Base-by-base conservation (phyloP, 805 yeast genomes). In the Candida nemodendra region DNA sequence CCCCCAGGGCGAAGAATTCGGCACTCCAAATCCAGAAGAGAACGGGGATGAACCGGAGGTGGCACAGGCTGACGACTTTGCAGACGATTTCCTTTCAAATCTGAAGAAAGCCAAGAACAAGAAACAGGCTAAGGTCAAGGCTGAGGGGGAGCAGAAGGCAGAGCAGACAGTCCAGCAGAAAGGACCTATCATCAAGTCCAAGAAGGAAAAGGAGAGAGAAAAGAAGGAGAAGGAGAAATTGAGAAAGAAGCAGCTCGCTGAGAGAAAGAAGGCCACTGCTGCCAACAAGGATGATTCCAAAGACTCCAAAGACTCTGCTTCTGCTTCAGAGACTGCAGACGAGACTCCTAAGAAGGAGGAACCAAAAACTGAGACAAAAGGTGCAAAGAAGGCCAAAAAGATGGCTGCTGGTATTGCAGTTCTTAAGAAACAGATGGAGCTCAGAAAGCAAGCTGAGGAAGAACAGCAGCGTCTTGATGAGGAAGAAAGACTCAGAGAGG, bases 151-250 rank as follows among this genome's bases (percentile, higher is more conserved):
- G 34, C 56, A 56, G n/a, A 57, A 53, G 45, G 78, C 72, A 33
- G 42, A 40, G 16, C 42, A 42, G 11, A 42, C 54, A 9, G 32
- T 47, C 22, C 46, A 44, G 38, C 53, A 51, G 26, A 56, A 57
- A 38, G 88, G 77, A 21, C 88, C 91, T 32, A 75, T 79, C 48
- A 72, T 89, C 57, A 88, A 90, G 65, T 79, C 91, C 41, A 93
- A 91, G 76, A 89, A 91, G 67, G 98, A 85, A 57, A 85, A 84
- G 67, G 95, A 91, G 69, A 90, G 82, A 69, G 95, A 93, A 65
- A 87, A 86, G 79, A 95, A 91, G 64, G 96, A 90, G 63, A 79
- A 78, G 49, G 95, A 85, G 60, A 91, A 91, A 72, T 86, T 82
- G 53, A 76, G 81, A 64, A 91, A 91, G 82, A 89, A 87, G 68